phyloP scores from a whole-genome alignment of 768 basidiomycete genomes.

The Lactarius quietus region DNA sequence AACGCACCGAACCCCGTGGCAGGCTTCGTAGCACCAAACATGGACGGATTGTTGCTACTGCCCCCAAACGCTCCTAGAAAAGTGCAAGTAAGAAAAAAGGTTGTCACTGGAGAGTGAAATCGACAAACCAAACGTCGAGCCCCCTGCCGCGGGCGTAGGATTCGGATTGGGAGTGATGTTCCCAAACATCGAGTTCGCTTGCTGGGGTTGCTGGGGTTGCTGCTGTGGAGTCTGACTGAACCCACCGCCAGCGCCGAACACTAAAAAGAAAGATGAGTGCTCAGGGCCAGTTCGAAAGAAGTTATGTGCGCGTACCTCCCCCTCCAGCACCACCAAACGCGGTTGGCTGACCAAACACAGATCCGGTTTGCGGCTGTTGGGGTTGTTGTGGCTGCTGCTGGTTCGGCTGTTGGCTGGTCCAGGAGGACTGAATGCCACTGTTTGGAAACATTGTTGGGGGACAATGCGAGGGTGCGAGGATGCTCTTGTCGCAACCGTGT shows the following conservation, averaged over 20 bases:
- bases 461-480: not conserved
- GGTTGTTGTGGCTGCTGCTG: constrained; percentile 59
- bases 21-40: constrained; percentile 69
- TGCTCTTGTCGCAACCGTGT: not conserved
- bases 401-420: constrained; percentile 64
- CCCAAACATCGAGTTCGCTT: constrained; percentile 81
- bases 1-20: constrained; percentile 75
- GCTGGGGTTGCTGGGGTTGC: constrained; percentile 58
- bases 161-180: constrained; percentile 41
- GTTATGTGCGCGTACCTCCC: constrained; percentile 33
- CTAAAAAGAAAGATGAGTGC: constrained; percentile 23
- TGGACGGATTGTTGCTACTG: constrained; percentile 34
- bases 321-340: constrained; percentile 62
- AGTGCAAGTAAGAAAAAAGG: constrained; percentile 13
- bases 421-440: constrained; percentile 52
- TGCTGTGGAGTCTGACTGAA: constrained; percentile 45
- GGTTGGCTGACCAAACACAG: constrained; percentile 68
- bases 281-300: constrained; percentile 12
- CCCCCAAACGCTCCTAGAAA: constrained; percentile 40
- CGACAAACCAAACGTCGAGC: constrained; percentile 37
- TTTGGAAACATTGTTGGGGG: constrained; percentile 57
- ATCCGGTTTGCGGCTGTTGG: constrained; percentile 38
- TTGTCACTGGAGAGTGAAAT: constrained; percentile 16
- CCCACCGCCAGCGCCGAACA: constrained; percentile 44
- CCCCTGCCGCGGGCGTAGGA: constrained; percentile 34